phyloP scores from a whole-genome alignment of 2,329 filamentous ascomycete species.

The Botryotinia globosa region DNA sequence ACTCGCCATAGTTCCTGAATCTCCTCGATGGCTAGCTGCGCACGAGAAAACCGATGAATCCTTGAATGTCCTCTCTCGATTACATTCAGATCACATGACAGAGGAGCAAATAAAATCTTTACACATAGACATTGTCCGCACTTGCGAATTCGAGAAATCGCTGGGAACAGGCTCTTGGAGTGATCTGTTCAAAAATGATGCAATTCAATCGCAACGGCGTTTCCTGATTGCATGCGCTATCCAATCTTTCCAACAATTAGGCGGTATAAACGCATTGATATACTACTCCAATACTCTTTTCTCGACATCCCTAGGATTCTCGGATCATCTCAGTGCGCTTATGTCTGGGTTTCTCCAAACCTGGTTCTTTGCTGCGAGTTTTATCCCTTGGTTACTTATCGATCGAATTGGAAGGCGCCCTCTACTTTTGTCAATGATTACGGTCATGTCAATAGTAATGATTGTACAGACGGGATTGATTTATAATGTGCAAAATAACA shows the following conservation, averaged over 20 bases:
- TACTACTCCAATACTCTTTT: conserved; percentile 48
- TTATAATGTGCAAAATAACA: conserved; percentile 42
- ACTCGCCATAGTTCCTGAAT: conserved; percentile 52
- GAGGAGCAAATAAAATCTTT: conserved; percentile 31
- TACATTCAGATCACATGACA: conserved; percentile 42
- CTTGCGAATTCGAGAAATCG: conserved; percentile 38
- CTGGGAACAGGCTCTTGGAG: conserved; percentile 38
- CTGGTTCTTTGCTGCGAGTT: conserved; percentile 44
- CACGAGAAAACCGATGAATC: conserved; percentile 44
- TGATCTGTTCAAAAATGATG: conserved; percentile 29
- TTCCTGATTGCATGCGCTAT: conserved; percentile 49
- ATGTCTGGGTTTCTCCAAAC: conserved; percentile 54
- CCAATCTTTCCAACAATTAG: conserved; percentile 52
- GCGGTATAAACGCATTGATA: conserved; percentile 44
- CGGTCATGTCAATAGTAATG: conserved; percentile 44
- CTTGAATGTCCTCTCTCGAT: conserved; percentile 47
- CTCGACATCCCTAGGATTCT: conserved; percentile 45
- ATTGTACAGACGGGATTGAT: conserved; percentile 43
- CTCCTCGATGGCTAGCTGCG: conserved; percentile 45
- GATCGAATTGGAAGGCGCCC: conserved; percentile 62
- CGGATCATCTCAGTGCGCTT: conserved; percentile 46
- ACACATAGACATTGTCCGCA: conserved; percentile 38
- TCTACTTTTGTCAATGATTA: conserved; percentile 58
- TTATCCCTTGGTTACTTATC: conserved; percentile 43
- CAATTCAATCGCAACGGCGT: conserved; percentile 47